These are phyloP conservation scores for Kluyveromyces sp. DNA, from an alignment of 1,139 yeast species.

Conservation along the genomic window DNA sequence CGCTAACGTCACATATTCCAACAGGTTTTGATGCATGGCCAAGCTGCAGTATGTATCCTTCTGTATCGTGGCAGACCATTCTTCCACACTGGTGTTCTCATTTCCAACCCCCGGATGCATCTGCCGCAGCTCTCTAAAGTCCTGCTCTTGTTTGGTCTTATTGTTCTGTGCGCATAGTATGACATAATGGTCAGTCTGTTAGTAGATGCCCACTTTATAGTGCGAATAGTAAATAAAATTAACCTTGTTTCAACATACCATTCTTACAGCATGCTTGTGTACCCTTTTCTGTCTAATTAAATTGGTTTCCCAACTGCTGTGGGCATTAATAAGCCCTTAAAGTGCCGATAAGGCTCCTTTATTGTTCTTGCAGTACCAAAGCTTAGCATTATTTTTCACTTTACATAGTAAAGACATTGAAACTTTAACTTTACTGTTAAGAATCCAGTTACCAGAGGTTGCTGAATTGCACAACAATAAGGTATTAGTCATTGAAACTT, in stretches of 20 bases:
- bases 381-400: background rate
- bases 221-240: background rate
- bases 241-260: background rate
- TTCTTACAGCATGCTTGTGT: background rate
- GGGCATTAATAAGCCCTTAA: too few species aligned
- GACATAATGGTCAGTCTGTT: background rate
- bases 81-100: constrained; percentile 25
- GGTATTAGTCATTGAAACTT: too few species aligned
- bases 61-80: constrained; percentile 45
- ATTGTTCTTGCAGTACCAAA: background rate
- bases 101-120: constrained; percentile 29
- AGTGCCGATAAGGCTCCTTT: too few species aligned
- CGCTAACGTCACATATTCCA: constrained; percentile 63
- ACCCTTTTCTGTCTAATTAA: too few species aligned
- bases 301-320: too few species aligned
- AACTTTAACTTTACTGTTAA: background rate
- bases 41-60: constrained; percentile 70
- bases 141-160: constrained; percentile 24
- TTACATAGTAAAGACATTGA: background rate
- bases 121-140: constrained; percentile 24
- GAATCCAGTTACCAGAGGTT: too few species aligned
- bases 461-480: too few species aligned
- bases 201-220: background rate
- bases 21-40: constrained; percentile 59
- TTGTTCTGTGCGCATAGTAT: constrained; percentile 21